A percentile compares a stretch with the other conserved stretches of the same genome.
Evolutionary conservation across 768 basidiomycete genomes (phyloP).

Genomic region (Termitomyces sp.): DNA sequence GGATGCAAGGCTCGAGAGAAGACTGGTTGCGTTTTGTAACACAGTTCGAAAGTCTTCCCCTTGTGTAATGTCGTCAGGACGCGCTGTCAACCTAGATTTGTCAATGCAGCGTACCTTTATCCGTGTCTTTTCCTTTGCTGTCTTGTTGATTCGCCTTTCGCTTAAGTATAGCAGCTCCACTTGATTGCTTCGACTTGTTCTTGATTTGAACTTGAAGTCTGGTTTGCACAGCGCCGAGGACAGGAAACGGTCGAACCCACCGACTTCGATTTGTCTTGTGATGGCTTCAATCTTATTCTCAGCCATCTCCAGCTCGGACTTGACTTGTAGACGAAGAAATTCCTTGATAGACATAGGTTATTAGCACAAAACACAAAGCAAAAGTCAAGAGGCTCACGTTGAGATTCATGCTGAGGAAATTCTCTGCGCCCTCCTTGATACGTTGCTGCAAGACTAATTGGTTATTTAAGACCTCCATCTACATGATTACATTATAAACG

Average conservation of each 20-base stretch:
- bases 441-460: slow-evolving; percentile 71
- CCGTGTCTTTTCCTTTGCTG: slow-evolving; percentile 18
- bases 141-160: slow-evolving; percentile 16
- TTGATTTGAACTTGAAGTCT: slow-evolving; percentile 22
- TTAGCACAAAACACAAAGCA: neutral
- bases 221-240: slow-evolving; percentile 7
- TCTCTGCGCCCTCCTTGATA: slow-evolving; percentile 91
- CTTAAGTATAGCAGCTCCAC: slow-evolving; percentile 11
- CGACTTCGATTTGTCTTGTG: slow-evolving; percentile 47
- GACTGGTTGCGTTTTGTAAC: slow-evolving; percentile 55
- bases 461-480: slow-evolving; percentile 65
- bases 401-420: slow-evolving; percentile 66
- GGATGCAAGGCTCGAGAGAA: slow-evolving; percentile 50
- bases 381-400: slow-evolving; percentile 32
- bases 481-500: neutral
- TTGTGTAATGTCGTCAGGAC: slow-evolving; percentile 14
- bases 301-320: slow-evolving; percentile 73
- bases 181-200: slow-evolving; percentile 17
- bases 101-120: slow-evolving; percentile 29
- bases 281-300: slow-evolving; percentile 67
- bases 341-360: slow-evolving; percentile 32
- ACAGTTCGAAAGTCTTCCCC: slow-evolving; percentile 71
- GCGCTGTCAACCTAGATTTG: neutral
- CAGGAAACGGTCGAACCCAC: slow-evolving; percentile 26
- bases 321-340: slow-evolving; percentile 63